phyloP scores from a whole-genome alignment of 768 basidiomycete genomes.

The Agaricus subrufescens region DNA sequence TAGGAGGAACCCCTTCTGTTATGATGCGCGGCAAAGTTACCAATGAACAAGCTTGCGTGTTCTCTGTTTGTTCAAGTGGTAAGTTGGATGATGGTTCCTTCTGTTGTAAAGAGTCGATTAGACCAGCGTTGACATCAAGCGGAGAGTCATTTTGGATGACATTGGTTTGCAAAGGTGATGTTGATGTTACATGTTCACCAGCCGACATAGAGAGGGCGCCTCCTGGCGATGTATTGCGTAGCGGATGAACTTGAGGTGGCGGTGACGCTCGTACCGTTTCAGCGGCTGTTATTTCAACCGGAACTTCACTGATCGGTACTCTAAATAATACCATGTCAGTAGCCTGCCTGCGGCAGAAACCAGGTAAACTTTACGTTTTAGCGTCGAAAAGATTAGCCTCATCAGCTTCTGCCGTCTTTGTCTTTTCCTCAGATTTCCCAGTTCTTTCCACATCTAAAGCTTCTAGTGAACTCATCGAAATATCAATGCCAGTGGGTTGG shows the following conservation, averaged over 20 bases:
- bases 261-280: not conserved
- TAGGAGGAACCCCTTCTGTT: not conserved
- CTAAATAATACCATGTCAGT: not conserved
- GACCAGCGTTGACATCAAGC: not conserved
- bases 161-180: too few relatives aligned
- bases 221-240: not conserved
- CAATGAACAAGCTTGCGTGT: not conserved
- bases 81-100: not conserved
- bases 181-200: too few relatives aligned
- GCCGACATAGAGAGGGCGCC: not conserved
- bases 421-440: constrained; percentile 1
- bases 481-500: constrained; percentile 23
- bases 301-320: not conserved
- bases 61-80: not conserved
- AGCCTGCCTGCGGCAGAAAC: not conserved
- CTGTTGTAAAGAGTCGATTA: not conserved
- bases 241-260: not conserved
- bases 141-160: not conserved
- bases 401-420: not conserved
- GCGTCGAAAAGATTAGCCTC: not conserved
- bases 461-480: constrained; percentile 16
- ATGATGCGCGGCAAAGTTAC: not conserved
- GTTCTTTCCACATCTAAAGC: not conserved
- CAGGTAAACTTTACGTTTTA: not conserved
- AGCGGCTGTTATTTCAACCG: not conserved